phyloP scores from a whole-genome alignment of 2,329 filamentous ascomycete species.

The Huntiella moniliformis region DNA sequence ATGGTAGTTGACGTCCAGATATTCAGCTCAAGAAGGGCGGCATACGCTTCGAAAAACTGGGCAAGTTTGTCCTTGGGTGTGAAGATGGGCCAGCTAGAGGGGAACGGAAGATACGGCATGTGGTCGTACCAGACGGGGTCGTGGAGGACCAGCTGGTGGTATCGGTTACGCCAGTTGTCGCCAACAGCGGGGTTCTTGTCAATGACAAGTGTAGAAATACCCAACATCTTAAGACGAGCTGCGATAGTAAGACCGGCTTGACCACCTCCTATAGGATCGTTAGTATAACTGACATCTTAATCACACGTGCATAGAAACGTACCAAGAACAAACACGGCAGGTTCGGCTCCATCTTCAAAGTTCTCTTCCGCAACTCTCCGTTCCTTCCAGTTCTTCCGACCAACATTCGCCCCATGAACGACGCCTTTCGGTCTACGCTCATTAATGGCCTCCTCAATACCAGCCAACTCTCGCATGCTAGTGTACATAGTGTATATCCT shows the following conservation, averaged over 20 bases:
- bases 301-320: conserved; percentile 14
- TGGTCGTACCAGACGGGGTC: conserved; percentile 45
- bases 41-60: conserved; percentile 50
- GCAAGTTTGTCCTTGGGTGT: conserved; percentile 54
- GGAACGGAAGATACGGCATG: conserved; percentile 46
- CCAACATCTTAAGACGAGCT: conserved; percentile 40
- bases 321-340: conserved; percentile 43
- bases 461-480: conserved; percentile 32
- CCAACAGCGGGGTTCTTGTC: conserved; percentile 39
- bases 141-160: conserved; percentile 47
- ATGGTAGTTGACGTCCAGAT: conserved; percentile 41
- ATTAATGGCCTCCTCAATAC: conserved; percentile 30
- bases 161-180: conserved; percentile 45
- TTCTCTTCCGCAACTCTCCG: conserved; percentile 28
- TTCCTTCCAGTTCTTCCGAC: conserved; percentile 42
- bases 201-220: conserved; percentile 35
- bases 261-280: conserved; percentile 28
- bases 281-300: conserved; percentile 1
- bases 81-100: conserved; percentile 47
- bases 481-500: conserved; percentile 48
- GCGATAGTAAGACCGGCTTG: conserved; percentile 40
- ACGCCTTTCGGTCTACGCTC: conserved; percentile 34
- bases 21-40: conserved; percentile 45
- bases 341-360: conserved; percentile 28
- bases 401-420: conserved; percentile 31